Evolutionary conservation across 768 basidiomycete species (phyloP), one percentile per base, ranked within the genome.

Genomic region (Galerina sulciceps): DNA sequence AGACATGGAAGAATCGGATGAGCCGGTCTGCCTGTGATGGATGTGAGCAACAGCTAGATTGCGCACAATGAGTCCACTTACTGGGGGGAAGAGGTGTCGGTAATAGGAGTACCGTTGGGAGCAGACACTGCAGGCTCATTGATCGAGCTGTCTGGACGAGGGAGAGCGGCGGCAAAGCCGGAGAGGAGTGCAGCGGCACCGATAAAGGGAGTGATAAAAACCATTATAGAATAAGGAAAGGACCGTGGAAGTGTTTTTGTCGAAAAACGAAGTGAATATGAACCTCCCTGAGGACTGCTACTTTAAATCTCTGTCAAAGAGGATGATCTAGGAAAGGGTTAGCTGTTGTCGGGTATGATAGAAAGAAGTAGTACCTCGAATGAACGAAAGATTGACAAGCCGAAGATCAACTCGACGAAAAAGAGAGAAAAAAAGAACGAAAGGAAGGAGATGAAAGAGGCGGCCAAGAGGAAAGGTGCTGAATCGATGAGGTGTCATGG

Each of bases 231-330:
- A 69, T 61, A 69, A 71, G 50, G 64, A 69, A 74, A 74, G 67
- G 72, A 81, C 77, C 77, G 82, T 82, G 67, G 75, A 80, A 73
- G 78, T 76, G 77, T 76, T 68, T 59, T 65, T 63, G 67, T 67
- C 57, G 65, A 62, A 61, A 63, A 75, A 73, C 71, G 73, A 75
- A 75, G 42, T 70, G 71, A 75, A 75, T 77, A 71, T 72, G 70
- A 76, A 76, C 55, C 84, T 86, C 81, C 85, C 26, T 75, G 85
- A 85, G 86, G 81, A 78, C 76, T 76, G 74, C 71, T 76, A 73
- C 76, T 69, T 71, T 71, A 69, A 69, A 69, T 76, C 83, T 87
- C 87, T 89, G 74, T 87, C 87, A 83, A 89, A 89, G 87, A 87
- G 83, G 78, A 67, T 81, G 81, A 84, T 85, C 85, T 85, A 70